phyloP scores from a whole-genome alignment of 2,329 filamentous ascomycete genomes.

The Colletotrichum eleusines region DNA sequence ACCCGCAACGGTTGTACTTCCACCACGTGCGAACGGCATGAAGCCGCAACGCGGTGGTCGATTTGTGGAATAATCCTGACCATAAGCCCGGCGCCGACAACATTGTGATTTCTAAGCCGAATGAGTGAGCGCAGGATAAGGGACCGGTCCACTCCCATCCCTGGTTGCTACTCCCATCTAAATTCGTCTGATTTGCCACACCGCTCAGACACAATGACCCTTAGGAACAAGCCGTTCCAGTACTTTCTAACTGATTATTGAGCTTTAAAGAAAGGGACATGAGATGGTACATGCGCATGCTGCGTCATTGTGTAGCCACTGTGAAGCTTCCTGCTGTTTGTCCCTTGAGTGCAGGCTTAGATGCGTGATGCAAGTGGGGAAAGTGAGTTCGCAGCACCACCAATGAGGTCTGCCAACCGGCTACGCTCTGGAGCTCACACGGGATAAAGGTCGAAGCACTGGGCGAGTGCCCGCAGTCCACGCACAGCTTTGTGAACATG shows the following conservation, averaged over 20 bases:
- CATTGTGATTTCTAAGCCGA: constrained; percentile 38
- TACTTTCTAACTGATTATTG: not conserved
- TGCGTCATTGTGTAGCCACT: not conserved
- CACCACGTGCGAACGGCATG: not conserved
- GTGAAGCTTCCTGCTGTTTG: not conserved
- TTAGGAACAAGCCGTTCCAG: not conserved
- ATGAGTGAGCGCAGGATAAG: not conserved
- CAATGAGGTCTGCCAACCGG: not conserved
- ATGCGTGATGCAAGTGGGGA: not conserved
- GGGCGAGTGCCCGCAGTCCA: not conserved
- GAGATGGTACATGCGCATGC: not conserved
- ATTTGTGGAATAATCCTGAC: constrained; percentile 26
- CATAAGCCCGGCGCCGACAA: not conserved
- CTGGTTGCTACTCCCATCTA: not conserved
- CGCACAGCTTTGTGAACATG: not conserved
- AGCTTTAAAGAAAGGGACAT: not conserved
- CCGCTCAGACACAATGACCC: not conserved
- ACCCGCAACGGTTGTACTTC: not conserved
- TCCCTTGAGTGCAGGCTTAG: not conserved
- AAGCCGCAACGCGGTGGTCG: not conserved
- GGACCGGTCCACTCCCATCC: too few relatives aligned
- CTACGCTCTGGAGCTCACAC: not conserved
- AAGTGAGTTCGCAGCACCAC: not conserved
- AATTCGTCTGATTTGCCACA: not conserved
- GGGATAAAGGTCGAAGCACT: not conserved